Conservation (phyloP, 2,329 filamentous ascomycete species). For the Ceratocystis eucalypticola region DNA sequence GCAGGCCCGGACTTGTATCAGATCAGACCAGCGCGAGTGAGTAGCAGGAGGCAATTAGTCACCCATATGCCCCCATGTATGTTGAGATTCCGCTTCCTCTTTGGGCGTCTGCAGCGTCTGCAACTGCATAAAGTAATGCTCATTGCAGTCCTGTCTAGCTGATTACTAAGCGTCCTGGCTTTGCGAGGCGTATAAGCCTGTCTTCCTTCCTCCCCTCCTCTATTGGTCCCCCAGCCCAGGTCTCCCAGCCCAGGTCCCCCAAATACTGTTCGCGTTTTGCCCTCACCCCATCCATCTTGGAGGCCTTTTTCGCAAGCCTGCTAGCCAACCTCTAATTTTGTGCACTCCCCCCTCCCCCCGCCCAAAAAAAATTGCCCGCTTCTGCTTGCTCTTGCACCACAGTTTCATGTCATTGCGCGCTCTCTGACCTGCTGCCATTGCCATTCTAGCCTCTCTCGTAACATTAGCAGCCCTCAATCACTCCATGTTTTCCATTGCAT, state of each 20-base stretch:
- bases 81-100: not conserved
- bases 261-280: not conserved
- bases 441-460: not conserved
- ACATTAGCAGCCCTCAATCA: not conserved
- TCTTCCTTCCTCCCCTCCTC: not conserved
- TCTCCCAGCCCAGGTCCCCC: not conserved
- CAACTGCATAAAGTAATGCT: not conserved
- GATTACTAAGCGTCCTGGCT: not conserved
- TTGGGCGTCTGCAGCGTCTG: not conserved
- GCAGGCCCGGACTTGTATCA: not conserved
- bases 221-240: not conserved
- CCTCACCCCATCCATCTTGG: not conserved
- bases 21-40: not conserved
- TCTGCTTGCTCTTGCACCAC: constrained; percentile 5
- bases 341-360: not conserved
- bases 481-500: not conserved
- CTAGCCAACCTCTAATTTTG: not conserved
- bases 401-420: constrained; percentile 7
- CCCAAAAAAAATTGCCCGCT: not conserved
- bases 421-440: not conserved
- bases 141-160: not conserved
- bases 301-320: not conserved
- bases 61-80: not conserved
- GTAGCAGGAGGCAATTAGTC: not conserved
- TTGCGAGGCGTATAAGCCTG: not conserved